These are phyloP conservation scores for Gnaphalium uliginosum DNA, from an alignment of 129 eudicot genomes.

Conservation along the genomic window DNA sequence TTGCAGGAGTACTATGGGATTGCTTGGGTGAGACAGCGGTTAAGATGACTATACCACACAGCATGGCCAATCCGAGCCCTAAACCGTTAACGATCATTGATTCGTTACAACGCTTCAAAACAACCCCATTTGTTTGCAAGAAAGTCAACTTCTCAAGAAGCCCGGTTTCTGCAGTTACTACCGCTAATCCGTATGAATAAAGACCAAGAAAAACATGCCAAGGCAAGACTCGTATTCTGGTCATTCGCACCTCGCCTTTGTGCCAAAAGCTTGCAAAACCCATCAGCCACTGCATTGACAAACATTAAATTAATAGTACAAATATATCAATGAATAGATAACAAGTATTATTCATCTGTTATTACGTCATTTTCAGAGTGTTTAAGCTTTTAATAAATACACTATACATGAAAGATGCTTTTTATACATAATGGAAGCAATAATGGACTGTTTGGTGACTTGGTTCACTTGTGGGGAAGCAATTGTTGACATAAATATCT, in stretches of 20 bases:
- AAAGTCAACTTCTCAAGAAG: conserved; percentile 88
- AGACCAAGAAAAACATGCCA: conserved; percentile 94
- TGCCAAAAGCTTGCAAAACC: conserved; percentile 96
- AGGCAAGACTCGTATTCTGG: conserved; percentile 57
- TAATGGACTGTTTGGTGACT: conserved; percentile 15
- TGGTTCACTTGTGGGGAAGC: conserved; percentile 3
- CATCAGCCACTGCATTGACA: conserved; percentile 71
- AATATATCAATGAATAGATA: not conserved
- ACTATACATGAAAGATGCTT: not conserved
- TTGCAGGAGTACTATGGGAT: conserved; percentile 27
- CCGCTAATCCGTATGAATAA: conserved; percentile 83
- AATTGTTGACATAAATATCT: conserved; percentile 1
- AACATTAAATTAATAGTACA: not conserved
- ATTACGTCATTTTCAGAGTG: not conserved
- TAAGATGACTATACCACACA: conserved; percentile 70
- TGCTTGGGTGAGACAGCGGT: conserved; percentile 71
- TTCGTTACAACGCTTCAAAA: conserved; percentile 58
- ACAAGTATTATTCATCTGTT: not conserved
- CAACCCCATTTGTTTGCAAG: conserved; percentile 59
- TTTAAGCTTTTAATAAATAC: not conserved
- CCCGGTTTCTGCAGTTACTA: conserved; percentile 89
- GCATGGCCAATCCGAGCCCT: conserved; percentile 79
- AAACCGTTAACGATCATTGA: conserved; percentile 68
- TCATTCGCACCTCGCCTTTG: conserved; percentile 65
- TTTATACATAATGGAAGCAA: conserved; percentile 22